Evolutionary conservation across 371 early-diverging fungal genomes (phyloP).

Genomic region (Apophysomyces variabilis): DNA sequence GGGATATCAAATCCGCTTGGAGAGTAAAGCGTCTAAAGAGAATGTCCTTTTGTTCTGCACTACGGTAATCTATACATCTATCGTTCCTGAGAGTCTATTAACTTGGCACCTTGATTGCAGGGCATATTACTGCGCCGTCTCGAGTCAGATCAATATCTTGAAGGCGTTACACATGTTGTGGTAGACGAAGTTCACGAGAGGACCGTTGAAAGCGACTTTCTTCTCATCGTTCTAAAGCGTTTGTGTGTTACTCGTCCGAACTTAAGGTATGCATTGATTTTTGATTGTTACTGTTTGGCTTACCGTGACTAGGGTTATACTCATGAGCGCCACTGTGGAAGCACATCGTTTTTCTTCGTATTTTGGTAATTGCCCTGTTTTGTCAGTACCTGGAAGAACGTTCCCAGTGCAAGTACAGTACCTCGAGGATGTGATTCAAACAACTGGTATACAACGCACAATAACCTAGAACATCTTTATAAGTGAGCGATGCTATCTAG

Average conservation of each 20-base stretch:
- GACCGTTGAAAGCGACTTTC: conserved; percentile 81
- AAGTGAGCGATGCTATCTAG: conserved; percentile 16
- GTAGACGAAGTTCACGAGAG: conserved; percentile 93
- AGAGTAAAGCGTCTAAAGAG: conserved; percentile 57
- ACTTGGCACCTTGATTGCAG: conserved; percentile 18
- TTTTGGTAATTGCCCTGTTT: conserved; percentile 68
- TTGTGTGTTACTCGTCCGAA: conserved; percentile 57
- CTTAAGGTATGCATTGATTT: conserved; percentile 62
- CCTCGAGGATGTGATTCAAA: conserved; percentile 76
- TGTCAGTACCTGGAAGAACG: conserved; percentile 81
- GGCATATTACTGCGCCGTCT: conserved; percentile 77
- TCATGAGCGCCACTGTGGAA: conserved; percentile 90
- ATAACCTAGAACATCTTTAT: background rate
- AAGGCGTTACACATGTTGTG: conserved; percentile 71
- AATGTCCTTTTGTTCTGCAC: conserved; percentile 78
- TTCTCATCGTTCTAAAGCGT: conserved; percentile 68
- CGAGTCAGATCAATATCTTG: conserved; percentile 62
- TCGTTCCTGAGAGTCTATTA: background rate
- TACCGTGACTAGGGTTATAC: conserved; percentile 48
- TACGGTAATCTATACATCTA: conserved; percentile 44
- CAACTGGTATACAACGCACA: conserved; percentile 34
- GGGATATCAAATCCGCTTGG: conserved; percentile 88
- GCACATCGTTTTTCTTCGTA: conserved; percentile 67
- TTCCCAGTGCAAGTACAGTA: conserved; percentile 79
- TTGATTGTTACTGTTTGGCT: background rate